Evolutionary conservation across 2,329 filamentous ascomycete species (phyloP), one percentile per base, ranked within the genome.

Genomic region (Xylogone sp.): DNA sequence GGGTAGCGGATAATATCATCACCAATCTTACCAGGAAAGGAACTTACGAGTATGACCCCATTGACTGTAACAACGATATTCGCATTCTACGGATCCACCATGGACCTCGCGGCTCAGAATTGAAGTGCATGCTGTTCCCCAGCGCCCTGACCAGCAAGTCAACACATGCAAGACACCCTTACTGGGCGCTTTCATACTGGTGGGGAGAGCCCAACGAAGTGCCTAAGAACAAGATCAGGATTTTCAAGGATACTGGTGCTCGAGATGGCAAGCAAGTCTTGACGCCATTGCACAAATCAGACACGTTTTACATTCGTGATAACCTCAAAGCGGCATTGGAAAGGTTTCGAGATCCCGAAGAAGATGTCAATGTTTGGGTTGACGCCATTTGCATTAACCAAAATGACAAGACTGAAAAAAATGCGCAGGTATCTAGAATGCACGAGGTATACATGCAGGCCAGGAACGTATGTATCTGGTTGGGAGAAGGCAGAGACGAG

Each of bases 361-460:
- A 49, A 3, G 45, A 47, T 39, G 43, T 49, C 2, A 22, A 53
- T 13, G 12, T 59, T 13, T 60, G 52, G 51, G 52, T 49, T 2
- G 56, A 57, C 49, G 50, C 52, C 19, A 19, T 59, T 3, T 60
- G 55, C n/a, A 58, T 60, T 27, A 46, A 58, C 16, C 55, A 60
- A 24, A 21, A 31, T 5, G 43, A 56, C 24, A 46, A 48, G 10
- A 21, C 9, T 1, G 52, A 59, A 19, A 55, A 49, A 21, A 46
- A 45, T 6, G 43, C 45, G 1, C 56, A 60, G 20, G 49, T 60
- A 6, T 42, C 49, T 2, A 18, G 39, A n/a, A 60, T 59, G 52
- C 46, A 55, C 29, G 45, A 55, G 31, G 39, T 56, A 1, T 59
- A 56, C 24, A 50, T 21, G 6, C 46, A 52, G 10, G 53, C 57